A percentile compares a stretch with the other conserved stretches of the same genome.
Conservation (phyloP, 164 flowering plant species). For the Litsea cubeba region DNA sequence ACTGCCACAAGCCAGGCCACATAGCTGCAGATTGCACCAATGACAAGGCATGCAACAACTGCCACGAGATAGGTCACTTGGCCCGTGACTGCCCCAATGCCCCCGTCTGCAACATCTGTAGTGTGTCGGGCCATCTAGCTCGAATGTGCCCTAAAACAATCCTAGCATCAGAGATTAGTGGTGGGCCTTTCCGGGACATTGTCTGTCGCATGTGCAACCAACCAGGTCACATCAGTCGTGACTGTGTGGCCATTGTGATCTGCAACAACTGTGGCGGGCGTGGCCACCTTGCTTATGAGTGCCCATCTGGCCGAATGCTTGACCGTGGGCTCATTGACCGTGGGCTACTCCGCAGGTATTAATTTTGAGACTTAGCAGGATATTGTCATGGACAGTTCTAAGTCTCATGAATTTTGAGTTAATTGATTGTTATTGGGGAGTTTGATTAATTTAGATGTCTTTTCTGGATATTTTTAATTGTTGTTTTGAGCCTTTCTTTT, state of each 20-base stretch:
- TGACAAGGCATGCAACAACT: conserved; percentile 54
- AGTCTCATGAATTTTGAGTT: background rate
- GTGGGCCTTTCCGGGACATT: conserved; percentile 32
- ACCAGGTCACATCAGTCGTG: conserved; percentile 44
- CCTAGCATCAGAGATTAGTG: conserved; percentile 23
- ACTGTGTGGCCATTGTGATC: conserved; percentile 33
- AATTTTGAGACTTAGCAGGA: background rate
- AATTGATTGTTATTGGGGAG: background rate
- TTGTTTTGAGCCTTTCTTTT: background rate
- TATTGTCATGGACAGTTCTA: background rate
- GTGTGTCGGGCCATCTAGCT: conserved; percentile 78
- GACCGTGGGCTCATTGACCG: conserved; percentile 16
- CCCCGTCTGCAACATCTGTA: conserved; percentile 61
- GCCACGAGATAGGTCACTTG: conserved; percentile 52
- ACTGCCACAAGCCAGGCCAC: conserved; percentile 54
- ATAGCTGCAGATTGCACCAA: conserved; percentile 46
- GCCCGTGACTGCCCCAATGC: conserved; percentile 57
- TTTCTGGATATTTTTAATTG: background rate
- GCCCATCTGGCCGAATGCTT: conserved; percentile 38
- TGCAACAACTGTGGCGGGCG: conserved; percentile 53
- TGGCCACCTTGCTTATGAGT: conserved; percentile 41
- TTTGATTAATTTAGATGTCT: background rate
- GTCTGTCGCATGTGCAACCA: conserved; percentile 37
- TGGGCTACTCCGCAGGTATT: conserved; percentile 22
- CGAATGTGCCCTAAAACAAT: conserved; percentile 60